Base-by-base conservation (phyloP, 1,284 basidiomycete species). In the Tylopilus sp. region DNA sequence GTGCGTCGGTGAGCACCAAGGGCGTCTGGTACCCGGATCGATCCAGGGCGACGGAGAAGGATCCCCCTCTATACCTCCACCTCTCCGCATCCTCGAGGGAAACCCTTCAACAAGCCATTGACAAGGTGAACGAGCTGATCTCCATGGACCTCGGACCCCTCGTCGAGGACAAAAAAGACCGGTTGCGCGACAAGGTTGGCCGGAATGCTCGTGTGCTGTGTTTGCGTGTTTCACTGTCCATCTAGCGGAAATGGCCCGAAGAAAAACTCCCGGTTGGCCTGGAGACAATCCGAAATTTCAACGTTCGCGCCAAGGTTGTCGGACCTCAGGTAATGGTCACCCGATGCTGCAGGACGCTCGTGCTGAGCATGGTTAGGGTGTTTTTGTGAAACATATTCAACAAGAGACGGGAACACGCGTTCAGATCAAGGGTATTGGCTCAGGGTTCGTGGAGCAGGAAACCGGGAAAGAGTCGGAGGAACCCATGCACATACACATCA, bases 381-480 rank as follows among this genome's bases (percentile, higher is more conserved):
- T 94, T 66, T 99, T 98, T 66, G 95, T 99, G 58, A 99, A 99
- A 73, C 94, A 94, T 66, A 99, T 99, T 57, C 95, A 99, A 72
- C 83, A 85, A 62, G 95, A 99, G 72, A 99, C 95, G 0, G 86
- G 88, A 33, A 95, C 94, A 14, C 81, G 95, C 55, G 95, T 98
- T n/a, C 95, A 99, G 70, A 97, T 99, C 66, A 98, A 98, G 70
- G 95, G 95, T 11, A 59, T 85, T 15, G 96, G 96, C 0, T 95
- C 92, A 17, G 96, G 95, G 0, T 99, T 96, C 67, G 83, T 95
- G 58, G 95, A 99, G 64, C 85, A 85, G 60, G 95, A 98, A 57
- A 96, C 94, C 0, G 91, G 93, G 1, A 76, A 83, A 59, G 94
- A 98, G 71, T 80, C 83, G 40, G 87, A 91, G 51, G 94, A 97